Evolutionary conservation across 495 filamentous ascomycete genomes (phyloP), one percentile per base, ranked within the genome.

Genomic region (Choiromyces venosus): DNA sequence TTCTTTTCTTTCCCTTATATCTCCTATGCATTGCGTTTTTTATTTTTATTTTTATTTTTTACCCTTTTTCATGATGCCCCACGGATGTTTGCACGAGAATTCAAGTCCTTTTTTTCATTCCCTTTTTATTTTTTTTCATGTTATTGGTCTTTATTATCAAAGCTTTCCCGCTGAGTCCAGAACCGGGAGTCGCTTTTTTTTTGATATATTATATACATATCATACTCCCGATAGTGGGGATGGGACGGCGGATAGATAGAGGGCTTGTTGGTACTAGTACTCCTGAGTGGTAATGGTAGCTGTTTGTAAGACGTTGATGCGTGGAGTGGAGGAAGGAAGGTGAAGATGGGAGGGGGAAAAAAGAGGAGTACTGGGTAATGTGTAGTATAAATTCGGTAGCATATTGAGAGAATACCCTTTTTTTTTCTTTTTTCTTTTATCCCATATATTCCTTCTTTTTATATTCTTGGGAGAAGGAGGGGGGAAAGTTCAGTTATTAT

Each of bases 321-420:
- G 36, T 21, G 39, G n/a, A 46, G 67, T 10, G n/a, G n/a, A n/a
- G 39, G 12, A 36, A 21, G 69, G 37, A 71, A 14, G 36, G 61
- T n/a, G 38, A 25, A 25, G 44, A 25, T n/a, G 37, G 21, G 37
- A 29, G 37, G 9, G 4, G 18, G 25, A 46, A n/a, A n/a, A n/a
- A 25, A 18, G 39, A 36, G 37, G 33, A 33, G 29, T 44, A 42
- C 67, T 33, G 33, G 40, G 44, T 44, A 37, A 72, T 67, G 35
- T 21, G 29, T 44, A 71, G 37, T 42, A 14, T 44, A 72, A 72
- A 40, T n/a, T 61, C 25, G 12, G 52, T 14, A 61, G 52, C 25
- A 61, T 61, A 9, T 29, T 61, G 52, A 61, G 52, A 33, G 52
- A 61, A 33, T 61, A 33, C 25, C n/a, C 25, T 56, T 61, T n/a